Percentiles rank a stretch among this genome's conserved stretches.
These are phyloP conservation scores for Diplosphaera chodatii DNA, from an alignment of 139 green algal genomes.

Conservation along the genomic window DNA sequence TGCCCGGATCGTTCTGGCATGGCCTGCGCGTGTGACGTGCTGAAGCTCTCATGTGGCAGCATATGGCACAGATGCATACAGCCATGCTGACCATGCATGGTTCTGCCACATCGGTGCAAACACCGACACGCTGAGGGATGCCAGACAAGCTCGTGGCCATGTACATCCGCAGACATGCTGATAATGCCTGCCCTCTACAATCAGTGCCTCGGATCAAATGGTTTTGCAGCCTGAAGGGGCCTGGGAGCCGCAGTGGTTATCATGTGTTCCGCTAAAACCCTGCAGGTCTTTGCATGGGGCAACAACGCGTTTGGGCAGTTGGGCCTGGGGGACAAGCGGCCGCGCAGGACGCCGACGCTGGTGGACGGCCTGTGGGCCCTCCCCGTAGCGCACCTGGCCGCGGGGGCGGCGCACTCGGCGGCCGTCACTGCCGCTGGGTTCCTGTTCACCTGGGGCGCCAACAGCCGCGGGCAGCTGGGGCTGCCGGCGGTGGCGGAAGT, in stretches of 20 bases:
- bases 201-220: too few relatives aligned
- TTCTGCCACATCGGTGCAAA: too few relatives aligned
- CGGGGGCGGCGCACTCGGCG: slow-evolving; percentile 44
- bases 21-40: too few relatives aligned
- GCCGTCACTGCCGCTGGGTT: slow-evolving; percentile 76
- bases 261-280: not conserved
- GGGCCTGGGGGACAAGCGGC: slow-evolving; percentile 57
- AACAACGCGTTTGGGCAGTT: slow-evolving; percentile 69
- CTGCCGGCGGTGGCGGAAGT: slow-evolving; percentile 50
- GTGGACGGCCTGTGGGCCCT: slow-evolving; percentile 77
- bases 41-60: too few relatives aligned
- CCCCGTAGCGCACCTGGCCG: slow-evolving; percentile 32
- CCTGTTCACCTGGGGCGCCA: slow-evolving; percentile 83
- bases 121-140: too few relatives aligned
- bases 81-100: too few relatives aligned
- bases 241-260: not conserved
- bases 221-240: too few relatives aligned
- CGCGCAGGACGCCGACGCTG: slow-evolving; percentile 43
- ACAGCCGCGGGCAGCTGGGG: slow-evolving; percentile 78
- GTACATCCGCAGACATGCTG: too few relatives aligned
- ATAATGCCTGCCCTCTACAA: too few relatives aligned
- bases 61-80: too few relatives aligned
- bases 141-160: too few relatives aligned
- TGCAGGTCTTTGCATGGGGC: slow-evolving; percentile 77
- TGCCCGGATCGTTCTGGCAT: too few relatives aligned